A percentile compares a stretch with the other conserved stretches of the same genome.
Evolutionary conservation across 805 yeast genomes (phyloP).

Genomic region (Dipodascopsis tothii): DNA sequence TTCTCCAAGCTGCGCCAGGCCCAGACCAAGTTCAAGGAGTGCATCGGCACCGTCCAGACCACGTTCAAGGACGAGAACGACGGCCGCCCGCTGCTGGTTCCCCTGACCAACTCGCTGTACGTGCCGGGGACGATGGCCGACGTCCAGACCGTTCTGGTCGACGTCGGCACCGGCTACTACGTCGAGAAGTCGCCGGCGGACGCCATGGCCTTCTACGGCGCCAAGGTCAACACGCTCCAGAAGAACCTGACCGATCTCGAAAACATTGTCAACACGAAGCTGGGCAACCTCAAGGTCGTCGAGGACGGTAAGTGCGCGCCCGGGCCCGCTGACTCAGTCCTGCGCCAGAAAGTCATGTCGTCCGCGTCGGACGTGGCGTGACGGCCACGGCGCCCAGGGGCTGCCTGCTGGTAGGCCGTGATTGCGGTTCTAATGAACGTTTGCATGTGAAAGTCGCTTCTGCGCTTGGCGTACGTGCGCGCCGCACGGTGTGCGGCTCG

Average conservation of each 20-base stretch:
- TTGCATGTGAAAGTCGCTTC: too few species aligned
- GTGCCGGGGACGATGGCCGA: slow-evolving; percentile 74
- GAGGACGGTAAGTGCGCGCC: slow-evolving; percentile 34
- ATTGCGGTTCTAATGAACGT: too few species aligned
- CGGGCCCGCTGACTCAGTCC: slow-evolving; percentile 2
- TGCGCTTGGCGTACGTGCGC: too few species aligned
- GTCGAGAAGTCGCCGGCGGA: slow-evolving; percentile 69
- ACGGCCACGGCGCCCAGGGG: neutral
- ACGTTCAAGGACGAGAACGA: slow-evolving; percentile 40
- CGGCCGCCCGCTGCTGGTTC: slow-evolving; percentile 59
- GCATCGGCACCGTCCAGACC: slow-evolving; percentile 59
- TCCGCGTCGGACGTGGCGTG: slow-evolving; percentile 17
- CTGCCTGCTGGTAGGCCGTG: too few species aligned
- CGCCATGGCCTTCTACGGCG: slow-evolving; percentile 63
- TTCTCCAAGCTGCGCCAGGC: slow-evolving; percentile 78
- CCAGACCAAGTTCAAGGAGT: slow-evolving; percentile 70
- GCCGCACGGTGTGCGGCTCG: too few species aligned
- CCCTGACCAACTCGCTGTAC: slow-evolving; percentile 80
- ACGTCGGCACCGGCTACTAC: slow-evolving; percentile 92
- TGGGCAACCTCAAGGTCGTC: slow-evolving; percentile 53
- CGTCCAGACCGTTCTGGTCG: slow-evolving; percentile 69
- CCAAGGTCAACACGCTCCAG: slow-evolving; percentile 62
- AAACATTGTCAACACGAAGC: slow-evolving; percentile 67
- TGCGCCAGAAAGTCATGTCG: slow-evolving; percentile 19
- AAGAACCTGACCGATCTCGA: slow-evolving; percentile 68